Base-by-base conservation (phyloP, 1,284 basidiomycete species). In the Moniliophthora roreri region DNA sequence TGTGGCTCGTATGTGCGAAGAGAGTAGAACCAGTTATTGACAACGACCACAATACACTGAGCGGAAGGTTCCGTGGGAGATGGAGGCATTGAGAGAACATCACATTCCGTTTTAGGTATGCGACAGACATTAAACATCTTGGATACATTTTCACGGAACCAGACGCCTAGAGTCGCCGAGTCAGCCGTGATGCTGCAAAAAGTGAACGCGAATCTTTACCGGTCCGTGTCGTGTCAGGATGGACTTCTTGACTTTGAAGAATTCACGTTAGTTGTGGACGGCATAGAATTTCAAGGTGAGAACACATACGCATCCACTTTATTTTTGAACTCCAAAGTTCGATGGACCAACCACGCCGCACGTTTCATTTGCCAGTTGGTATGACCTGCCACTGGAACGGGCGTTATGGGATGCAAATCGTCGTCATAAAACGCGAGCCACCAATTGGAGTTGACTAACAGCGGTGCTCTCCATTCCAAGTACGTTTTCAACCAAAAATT, bases 391-490 rank as follows among this genome's bases (percentile, higher is more conserved):
- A 9, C 20, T 2, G 16, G 8, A n/a, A 24, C 4, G 1, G 35
- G 5, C 1, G 34, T 21, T 8, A 65, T 61, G 1, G 85, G 84
- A 16, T 89, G 73, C 21, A 63, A 71, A 1, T 71, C 63, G 58
- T 90, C 87, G 57, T 91, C 81, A 39, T 74, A 69, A 66, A 95
- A 91, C n/a, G 93, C 79, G 41, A 98, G 77, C 95, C 95, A 98
- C 95, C 95, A 98, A 66, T 98, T 98, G 8, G 94, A 96, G 72
- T 98, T 92, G 64, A 99, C 73, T 54, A 93, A 77, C 28, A 98
- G 75, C 0, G 96, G 93, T 1, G 84, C 83, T 42, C 95, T 83
- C 87, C 89, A 93, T 70, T 94, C 90, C 57, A 93, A 85, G 71
- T 98, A 99, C 0, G 93, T 89, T 61, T 89, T 86, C 53, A 88